phyloP scores from a whole-genome alignment of 441 rosid species.

The Oxalis stricta region DNA sequence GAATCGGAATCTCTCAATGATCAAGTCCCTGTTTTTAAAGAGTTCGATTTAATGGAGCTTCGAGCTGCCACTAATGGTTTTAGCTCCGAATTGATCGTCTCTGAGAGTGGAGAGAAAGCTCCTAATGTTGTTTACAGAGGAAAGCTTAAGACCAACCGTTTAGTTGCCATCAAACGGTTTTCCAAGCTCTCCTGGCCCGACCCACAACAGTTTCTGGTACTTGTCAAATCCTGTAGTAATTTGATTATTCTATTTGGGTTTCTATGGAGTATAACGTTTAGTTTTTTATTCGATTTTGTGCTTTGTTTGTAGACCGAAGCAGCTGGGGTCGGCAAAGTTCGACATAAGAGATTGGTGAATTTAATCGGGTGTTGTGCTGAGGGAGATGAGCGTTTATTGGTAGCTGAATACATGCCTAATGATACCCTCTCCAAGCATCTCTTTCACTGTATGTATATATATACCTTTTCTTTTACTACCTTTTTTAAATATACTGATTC shows the following conservation, averaged over 20 bases:
- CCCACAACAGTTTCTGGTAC: slow-evolving; percentile 37
- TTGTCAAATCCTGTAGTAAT: not conserved
- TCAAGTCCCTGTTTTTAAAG: too few relatives aligned
- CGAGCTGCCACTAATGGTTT: slow-evolving; percentile 69
- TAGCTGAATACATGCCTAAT: slow-evolving; percentile 41
- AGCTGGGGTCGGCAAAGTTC: slow-evolving; percentile 30
- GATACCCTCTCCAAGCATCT: slow-evolving; percentile 47
- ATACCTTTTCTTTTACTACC: not conserved
- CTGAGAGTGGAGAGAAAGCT: slow-evolving; percentile 82
- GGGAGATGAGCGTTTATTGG: slow-evolving; percentile 45
- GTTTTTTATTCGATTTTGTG: not conserved
- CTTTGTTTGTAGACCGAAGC: slow-evolving; percentile 23
- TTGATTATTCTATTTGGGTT: not conserved
- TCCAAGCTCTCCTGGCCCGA: slow-evolving; percentile 47
- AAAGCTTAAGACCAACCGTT: slow-evolving; percentile 17
- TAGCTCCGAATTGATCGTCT: slow-evolving; percentile 64
- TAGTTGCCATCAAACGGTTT: slow-evolving; percentile 35
- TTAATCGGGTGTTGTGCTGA: slow-evolving; percentile 41
- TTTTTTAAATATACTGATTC: not conserved
- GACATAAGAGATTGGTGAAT: slow-evolving; percentile 34
- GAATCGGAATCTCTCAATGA: too few relatives aligned
- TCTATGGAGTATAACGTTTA: not conserved
- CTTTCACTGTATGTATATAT: slow-evolving; percentile 31
- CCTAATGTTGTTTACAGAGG: slow-evolving; percentile 49
- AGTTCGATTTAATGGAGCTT: slow-evolving; percentile 62